Evolutionary conservation across 208 protist species (phyloP), one percentile per base, ranked within the genome.

Genomic region (Acanthamoeba healyi): DNA sequence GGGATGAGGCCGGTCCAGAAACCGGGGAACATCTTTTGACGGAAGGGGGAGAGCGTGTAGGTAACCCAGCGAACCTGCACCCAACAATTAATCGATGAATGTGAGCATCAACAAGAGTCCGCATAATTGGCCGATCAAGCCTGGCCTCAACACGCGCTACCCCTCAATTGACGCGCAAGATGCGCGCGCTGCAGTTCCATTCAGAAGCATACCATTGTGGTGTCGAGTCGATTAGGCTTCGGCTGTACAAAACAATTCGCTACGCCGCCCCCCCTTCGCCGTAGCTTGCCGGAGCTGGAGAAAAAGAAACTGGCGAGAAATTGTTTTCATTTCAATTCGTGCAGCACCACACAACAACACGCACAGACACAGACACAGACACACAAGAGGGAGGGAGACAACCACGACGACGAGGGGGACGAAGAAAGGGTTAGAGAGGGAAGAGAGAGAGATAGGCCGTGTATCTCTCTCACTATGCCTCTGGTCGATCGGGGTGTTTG

Each of bases 21-120:
- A 24, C 79, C 79, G 26, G 42, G 79, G 79, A 87, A 87, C 46
- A 87, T 54, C 79, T 42, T 87, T 42, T 87, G 79, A 87, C 79
- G 79, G 79, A 87, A 87, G 42, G 79, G 79, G 5, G 79, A 87
- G 51, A 87, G 79, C n/a, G 42, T 63, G 79, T 87, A 87, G n/a
- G 79, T 87, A 61, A 26, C 26, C 79, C 79, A 87, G 46, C 79
- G 79, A 54, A 61, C 79, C 79, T 87, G 46, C 70, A 79, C 40
- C 70, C 6, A 17, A 10, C n/a, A 67, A 67, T 36, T 17, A 34
- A 34, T 67, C 34, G 58, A 14, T 9, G n/a, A n/a, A 17, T 9
- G 22, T 4, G 54, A 19, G 54, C 22, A n/a, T 15, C 54, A 15
- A 61, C 54, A 61, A 2, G 12, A 61, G n/a, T n/a, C n/a, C n/a